Evolutionary conservation across 1,284 basidiomycete species (phyloP), one percentile per base, ranked within the genome.

Genomic region (Earliella scabrosa): DNA sequence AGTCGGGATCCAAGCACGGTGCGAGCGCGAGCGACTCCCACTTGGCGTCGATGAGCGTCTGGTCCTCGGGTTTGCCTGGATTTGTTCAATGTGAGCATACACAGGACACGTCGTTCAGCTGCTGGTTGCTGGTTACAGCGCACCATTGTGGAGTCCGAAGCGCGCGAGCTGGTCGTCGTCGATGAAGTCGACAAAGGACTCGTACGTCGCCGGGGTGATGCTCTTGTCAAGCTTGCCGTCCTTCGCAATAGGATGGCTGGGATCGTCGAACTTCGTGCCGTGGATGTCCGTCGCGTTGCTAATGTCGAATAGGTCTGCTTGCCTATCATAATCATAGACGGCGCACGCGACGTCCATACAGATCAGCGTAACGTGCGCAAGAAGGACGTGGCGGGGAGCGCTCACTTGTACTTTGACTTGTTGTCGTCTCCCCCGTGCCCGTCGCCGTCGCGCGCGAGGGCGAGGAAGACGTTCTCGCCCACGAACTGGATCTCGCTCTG

Each of bases 1-100:
- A 77, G 0, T 63, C 66, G 4, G 73, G 63, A 59, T 88, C 85
- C 2, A 76, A 67, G 20, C 76, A 77, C 0, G 86, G 81, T 3
- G 82, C 85, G 10, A 90, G 71, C 14, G 86, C 82, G 48, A 87
- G 74, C 7, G 81, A 82, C 66, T 90, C 88, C 83, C 87, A 89
- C 70, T 90, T 90, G 3, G 80, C 79, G 55, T 82, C 82, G 52
- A 90, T 79, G 27, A 88, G 73, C 0, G 81, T 85, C 43, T 77
- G 60, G 63, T 87, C 81, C 59, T 78, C 75, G 24, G 71, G 70
- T 46, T 68, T 60, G 40, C 68, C 69, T 73, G n/a, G n/a, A n/a
- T n/a, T n/a, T n/a, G n/a, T n/a, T n/a, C n/a, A n/a, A n/a, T n/a
- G n/a, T n/a, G n/a, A n/a, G n/a, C n/a, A n/a, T n/a, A n/a, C n/a